A percentile compares a stretch with the other conserved stretches of the same genome.
phyloP scores from a whole-genome alignment of 495 filamentous ascomycete genomes.

The Chaetomium cochliodes region DNA sequence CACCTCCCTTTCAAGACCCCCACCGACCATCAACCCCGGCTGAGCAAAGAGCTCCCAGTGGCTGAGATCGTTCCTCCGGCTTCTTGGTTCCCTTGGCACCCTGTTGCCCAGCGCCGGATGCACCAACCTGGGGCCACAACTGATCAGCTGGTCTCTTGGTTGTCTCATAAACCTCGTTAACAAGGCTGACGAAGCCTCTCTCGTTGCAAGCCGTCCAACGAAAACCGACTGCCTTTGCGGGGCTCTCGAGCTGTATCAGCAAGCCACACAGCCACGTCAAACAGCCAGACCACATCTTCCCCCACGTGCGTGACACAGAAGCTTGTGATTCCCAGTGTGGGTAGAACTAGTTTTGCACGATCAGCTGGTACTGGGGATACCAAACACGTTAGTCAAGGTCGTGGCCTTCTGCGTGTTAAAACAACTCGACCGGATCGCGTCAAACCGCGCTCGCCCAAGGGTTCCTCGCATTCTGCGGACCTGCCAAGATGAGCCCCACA shows the following conservation, averaged over 20 bases:
- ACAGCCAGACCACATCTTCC: neutral
- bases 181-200: neutral
- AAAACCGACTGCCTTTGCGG: neutral
- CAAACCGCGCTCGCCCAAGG: too few species aligned
- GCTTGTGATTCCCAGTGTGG: neutral
- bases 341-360: neutral
- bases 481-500: neutral
- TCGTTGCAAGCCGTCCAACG: neutral
- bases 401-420: neutral
- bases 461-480: too few species aligned
- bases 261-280: slow-evolving; percentile 17
- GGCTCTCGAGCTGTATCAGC: neutral
- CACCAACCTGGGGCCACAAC: neutral
- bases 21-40: slow-evolving; percentile 10
- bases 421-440: neutral
- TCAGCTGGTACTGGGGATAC: neutral
- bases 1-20: neutral
- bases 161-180: slow-evolving; percentile 12
- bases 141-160: slow-evolving; percentile 17
- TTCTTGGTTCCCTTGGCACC: neutral
- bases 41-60: slow-evolving; percentile 12
- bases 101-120: slow-evolving; percentile 8
- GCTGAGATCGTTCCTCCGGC: slow-evolving; percentile 1
- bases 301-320: slow-evolving; percentile 4
- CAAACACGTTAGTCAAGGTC: neutral